Percentiles rank a stretch among this genome's conserved stretches.
phyloP scores from a whole-genome alignment of 148 eudicot species.

The Nyssa sinensis region DNA sequence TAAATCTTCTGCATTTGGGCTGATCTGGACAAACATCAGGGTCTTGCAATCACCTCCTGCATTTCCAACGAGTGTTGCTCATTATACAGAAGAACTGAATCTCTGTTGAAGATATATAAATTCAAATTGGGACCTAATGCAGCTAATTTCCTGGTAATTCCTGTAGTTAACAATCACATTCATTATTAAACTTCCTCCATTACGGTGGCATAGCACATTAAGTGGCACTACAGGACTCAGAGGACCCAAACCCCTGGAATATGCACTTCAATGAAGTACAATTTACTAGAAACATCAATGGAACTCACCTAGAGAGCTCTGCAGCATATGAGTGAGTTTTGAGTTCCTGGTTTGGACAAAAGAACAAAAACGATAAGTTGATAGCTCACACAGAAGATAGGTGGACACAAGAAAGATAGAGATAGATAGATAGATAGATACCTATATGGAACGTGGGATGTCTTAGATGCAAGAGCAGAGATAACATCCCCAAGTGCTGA shows the following conservation, averaged over 20 bases:
- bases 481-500: slow-evolving; percentile 97
- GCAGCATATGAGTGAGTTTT: slow-evolving; percentile 94
- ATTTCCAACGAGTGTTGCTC: slow-evolving; percentile 16
- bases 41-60: slow-evolving; percentile 98
- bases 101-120: not conserved
- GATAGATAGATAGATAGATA: slow-evolving; percentile 14
- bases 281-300: not conserved
- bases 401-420: not conserved
- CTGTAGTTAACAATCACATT: not conserved
- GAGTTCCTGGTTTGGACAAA: slow-evolving; percentile 63
- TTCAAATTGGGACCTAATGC: not conserved
- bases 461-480: slow-evolving; percentile 89
- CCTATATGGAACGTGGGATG: slow-evolving; percentile 91
- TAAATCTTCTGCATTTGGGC: slow-evolving; percentile 64
- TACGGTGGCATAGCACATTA: not conserved
- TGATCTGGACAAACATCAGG: slow-evolving; percentile 91
- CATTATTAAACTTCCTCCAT: not conserved
- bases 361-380: slow-evolving; percentile 9
- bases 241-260: not conserved
- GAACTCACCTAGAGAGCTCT: slow-evolving; percentile 86
- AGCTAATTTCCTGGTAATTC: not conserved
- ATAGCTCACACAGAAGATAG: not conserved
- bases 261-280: not conserved
- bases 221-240: not conserved
- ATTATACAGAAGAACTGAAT: not conserved